Evolutionary conservation across 1,139 yeast species (phyloP).

Genomic region (Yamadazyma trypodendri): DNA sequence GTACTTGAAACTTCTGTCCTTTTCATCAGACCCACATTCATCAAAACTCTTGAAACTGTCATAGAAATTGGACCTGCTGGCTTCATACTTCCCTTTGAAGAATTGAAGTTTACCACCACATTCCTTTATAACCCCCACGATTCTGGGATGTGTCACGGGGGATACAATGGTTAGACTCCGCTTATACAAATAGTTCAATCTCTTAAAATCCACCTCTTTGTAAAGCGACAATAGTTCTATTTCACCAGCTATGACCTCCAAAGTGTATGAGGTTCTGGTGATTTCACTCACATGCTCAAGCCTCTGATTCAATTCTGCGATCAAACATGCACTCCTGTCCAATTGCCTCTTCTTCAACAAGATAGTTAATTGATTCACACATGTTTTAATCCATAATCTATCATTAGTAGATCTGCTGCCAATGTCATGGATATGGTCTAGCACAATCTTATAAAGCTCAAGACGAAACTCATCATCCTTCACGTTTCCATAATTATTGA

Average conservation of each 20-base stretch:
- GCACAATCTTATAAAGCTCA: constrained; percentile 29
- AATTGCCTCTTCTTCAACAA: constrained; percentile 40
- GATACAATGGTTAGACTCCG: constrained; percentile 50
- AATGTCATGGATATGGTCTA: constrained; percentile 19
- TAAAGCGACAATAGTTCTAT: constrained; percentile 49
- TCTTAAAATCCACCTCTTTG: constrained; percentile 28
- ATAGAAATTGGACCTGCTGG: constrained; percentile 65
- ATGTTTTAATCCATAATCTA: constrained; percentile 56
- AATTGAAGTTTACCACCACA: constrained; percentile 73
- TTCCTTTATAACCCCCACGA: constrained; percentile 69
- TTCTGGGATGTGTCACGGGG: constrained; percentile 74
- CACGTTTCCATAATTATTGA: constrained; percentile 43
- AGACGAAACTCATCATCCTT: constrained; percentile 27
- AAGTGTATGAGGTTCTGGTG: constrained; percentile 43
- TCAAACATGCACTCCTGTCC: constrained; percentile 36
- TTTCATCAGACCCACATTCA: constrained; percentile 66
- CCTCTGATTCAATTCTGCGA: constrained; percentile 40
- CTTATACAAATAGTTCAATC: constrained; percentile 48
- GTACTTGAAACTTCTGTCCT: constrained; percentile 59
- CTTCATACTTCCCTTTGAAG: constrained; percentile 57
- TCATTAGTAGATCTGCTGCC: constrained; percentile 34
- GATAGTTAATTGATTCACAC: constrained; percentile 50
- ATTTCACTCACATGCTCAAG: constrained; percentile 43
- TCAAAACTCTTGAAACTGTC: constrained; percentile 76
- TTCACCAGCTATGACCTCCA: constrained; percentile 68